Evolutionary conservation across 345 rosid species (phyloP), one percentile per base, ranked within the genome.

Genomic region (Carallia brachiata): DNA sequence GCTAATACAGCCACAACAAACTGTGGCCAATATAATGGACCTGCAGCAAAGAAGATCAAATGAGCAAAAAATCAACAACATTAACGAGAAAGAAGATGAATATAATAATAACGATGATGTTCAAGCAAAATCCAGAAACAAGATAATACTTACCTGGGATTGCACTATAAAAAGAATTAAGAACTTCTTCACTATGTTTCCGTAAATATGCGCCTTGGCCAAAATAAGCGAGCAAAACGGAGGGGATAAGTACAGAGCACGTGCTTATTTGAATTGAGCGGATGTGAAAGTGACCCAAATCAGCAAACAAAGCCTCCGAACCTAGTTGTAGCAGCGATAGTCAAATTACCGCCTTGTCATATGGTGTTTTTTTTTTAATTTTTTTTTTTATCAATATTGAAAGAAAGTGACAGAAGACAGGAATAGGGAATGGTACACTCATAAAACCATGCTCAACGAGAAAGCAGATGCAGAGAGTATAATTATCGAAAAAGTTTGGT

Each of bases 241-340:
- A 55, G 36, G 37, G 37, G 23, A 5, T 6, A 50, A n/a, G 48
- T 44, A 17, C 39, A 10, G 48, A 12, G 1, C 17, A 73, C 1
- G n/a, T 44, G 65, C 79, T 72, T 39, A 90, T 93, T 73, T 89
- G 93, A 34, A 90, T 73, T 32, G 97, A 89, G 59, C 66, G 83
- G n/a, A 90, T 87, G 61, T 63, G 85, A 81, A 93, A 93, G 77
- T 93, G 97, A 18, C 93, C 97, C 9, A 93, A 74, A 81, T 93
- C 97, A 68, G 96, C 96, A 72, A 90, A 90, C 90, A 90, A 87
- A 19, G 97, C 98, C 61, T 93, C 98, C 1, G 96, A 79, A 2
- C 97, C 96, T 85, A 67, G 4, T 32, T 32, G 34, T 2, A 32
- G 34, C 4, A 32, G 34, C 34, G 2, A 32, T 32, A 32, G 34